Conservation (phyloP, 495 filamentous ascomycete genomes). For the Collariella sp. region DNA sequence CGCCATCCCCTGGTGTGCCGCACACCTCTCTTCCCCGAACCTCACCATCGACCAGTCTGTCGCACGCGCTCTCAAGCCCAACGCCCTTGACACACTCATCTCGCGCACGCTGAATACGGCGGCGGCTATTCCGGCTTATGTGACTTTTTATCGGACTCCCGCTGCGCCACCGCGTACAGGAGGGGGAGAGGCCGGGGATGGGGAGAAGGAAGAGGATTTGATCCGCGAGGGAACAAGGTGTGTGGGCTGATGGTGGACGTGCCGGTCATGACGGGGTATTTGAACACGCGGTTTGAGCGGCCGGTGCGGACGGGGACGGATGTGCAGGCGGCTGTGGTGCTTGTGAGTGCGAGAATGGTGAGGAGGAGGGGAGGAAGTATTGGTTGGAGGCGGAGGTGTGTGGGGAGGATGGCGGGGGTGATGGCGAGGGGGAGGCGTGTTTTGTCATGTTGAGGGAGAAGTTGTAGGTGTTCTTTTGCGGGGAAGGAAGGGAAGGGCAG, state of each 20-base stretch:
- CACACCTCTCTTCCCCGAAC: slow-evolving; percentile 36
- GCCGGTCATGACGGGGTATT: slow-evolving; percentile 44
- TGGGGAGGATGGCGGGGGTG: slow-evolving; percentile 30
- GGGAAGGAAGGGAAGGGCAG: too few species aligned
- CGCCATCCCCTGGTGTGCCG: slow-evolving; percentile 50
- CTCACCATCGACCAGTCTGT: slow-evolving; percentile 21
- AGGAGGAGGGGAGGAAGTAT: slow-evolving; percentile 41
- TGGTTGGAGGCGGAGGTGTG: slow-evolving; percentile 36
- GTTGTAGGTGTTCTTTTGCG: slow-evolving; percentile 6
- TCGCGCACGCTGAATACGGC: slow-evolving; percentile 46
- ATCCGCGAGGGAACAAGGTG: slow-evolving; percentile 46
- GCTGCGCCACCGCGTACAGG: too few species aligned
- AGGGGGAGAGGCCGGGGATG: slow-evolving; percentile 45
- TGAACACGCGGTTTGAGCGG: slow-evolving; percentile 48
- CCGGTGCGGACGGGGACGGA: slow-evolving; percentile 45
- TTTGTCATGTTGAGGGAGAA: slow-evolving; percentile 32
- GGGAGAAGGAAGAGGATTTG: slow-evolving; percentile 52
- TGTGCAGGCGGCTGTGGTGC: slow-evolving; percentile 21
- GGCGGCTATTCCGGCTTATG: slow-evolving; percentile 41
- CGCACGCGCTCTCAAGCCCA: slow-evolving; percentile 36
- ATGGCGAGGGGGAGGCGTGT: slow-evolving; percentile 41
- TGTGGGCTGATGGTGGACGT: slow-evolving; percentile 16
- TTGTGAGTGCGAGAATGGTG: slow-evolving; percentile 39
- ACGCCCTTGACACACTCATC: slow-evolving; percentile 47
- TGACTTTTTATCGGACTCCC: slow-evolving; percentile 37